Evolutionary conservation across 2,329 filamentous ascomycete genomes (phyloP).

Genomic region (Fusarium nanum): DNA sequence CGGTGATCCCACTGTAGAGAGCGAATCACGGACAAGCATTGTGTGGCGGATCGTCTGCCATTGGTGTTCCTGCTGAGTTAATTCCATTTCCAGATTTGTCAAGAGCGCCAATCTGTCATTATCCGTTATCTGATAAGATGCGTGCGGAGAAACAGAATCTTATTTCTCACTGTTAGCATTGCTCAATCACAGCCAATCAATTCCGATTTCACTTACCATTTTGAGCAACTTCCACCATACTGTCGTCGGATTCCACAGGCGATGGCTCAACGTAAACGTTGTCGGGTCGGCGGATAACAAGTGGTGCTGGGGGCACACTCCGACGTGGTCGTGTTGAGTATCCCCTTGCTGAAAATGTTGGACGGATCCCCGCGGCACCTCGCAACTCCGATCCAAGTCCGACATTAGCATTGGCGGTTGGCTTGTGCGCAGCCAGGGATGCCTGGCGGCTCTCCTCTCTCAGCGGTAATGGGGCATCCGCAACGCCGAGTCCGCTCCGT

Average conservation of each 20-base stretch:
- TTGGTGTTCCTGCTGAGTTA: conserved; percentile 68
- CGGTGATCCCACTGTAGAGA: conserved; percentile 58
- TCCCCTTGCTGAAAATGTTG: conserved; percentile 68
- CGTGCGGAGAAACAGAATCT: conserved; percentile 14
- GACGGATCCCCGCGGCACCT: conserved; percentile 59
- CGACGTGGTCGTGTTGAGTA: conserved; percentile 59
- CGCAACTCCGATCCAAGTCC: conserved; percentile 19
- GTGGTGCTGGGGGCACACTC: conserved; percentile 67
- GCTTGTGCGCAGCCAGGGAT: conserved; percentile 60
- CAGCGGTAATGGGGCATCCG: conserved; percentile 23
- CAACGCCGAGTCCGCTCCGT: conserved; percentile 33
- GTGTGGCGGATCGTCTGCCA: conserved; percentile 69
- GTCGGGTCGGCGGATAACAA: conserved; percentile 61
- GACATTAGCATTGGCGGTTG: conserved; percentile 28
- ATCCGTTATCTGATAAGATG: conserved; percentile 45
- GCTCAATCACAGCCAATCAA: conserved; percentile 2
- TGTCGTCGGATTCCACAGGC: conserved; percentile 63
- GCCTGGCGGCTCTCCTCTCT: conserved; percentile 50
- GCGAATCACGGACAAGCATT: conserved; percentile 60
- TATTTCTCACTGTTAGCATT: conserved; percentile 19
- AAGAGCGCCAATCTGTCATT: conserved; percentile 62
- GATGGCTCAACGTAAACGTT: conserved; percentile 62
- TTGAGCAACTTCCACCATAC: conserved; percentile 55
- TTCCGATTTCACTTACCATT: conserved; percentile 20
- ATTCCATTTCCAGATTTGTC: conserved; percentile 70